Base-by-base conservation (phyloP, 176 grass and related monocot genomes). In the Carex pumila region DNA sequence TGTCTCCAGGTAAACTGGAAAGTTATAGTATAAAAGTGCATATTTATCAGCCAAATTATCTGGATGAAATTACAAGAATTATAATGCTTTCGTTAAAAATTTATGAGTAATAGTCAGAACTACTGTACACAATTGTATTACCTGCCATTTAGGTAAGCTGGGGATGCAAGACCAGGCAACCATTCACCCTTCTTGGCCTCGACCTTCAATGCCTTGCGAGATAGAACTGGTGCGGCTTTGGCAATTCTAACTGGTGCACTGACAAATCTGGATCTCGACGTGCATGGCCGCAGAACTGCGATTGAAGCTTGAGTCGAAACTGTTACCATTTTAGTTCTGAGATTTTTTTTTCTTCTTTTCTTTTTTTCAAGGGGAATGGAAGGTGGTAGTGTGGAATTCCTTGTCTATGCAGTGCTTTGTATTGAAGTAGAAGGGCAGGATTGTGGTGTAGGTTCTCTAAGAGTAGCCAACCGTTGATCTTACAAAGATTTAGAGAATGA, bases 161-260 rank as follows among this genome's bases (percentile, higher is more conserved):
- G 94, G 36, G 94, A 97, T 18, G 88, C 39, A 47, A 97, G 94
- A 67, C 94, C 89, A 12, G 94, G 94, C 56, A 97, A 90, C 94
- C 94, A 97, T 76, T 91, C 86, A 3, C 94, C 94, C 59, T 87
- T 87, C 85, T 97, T 94, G 57, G 94, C 91, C 86, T 94, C 89
- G 1, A 85, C 90, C 89, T 85, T 86, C 55, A 97, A 82, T 72
- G 80, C 67, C 36, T 41, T 89, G 84, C 65, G 45, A 30, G 81
- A 65, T 14, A 85, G 59, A 39, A 68, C 45, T 21, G 89, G 79
- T 53, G 61, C n/a, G 4, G 67, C 31, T 41, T 61, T 88, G 43
- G 63, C 81, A 21, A 93, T 82, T 71, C 83, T 87, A 65, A 45
- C 83, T 2, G 88, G 85, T 60, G 83, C 21, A 17, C 89, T 83